Evolutionary conservation across 305 asterid genomes (phyloP).

Genomic region (Fraxinus dipetala): DNA sequence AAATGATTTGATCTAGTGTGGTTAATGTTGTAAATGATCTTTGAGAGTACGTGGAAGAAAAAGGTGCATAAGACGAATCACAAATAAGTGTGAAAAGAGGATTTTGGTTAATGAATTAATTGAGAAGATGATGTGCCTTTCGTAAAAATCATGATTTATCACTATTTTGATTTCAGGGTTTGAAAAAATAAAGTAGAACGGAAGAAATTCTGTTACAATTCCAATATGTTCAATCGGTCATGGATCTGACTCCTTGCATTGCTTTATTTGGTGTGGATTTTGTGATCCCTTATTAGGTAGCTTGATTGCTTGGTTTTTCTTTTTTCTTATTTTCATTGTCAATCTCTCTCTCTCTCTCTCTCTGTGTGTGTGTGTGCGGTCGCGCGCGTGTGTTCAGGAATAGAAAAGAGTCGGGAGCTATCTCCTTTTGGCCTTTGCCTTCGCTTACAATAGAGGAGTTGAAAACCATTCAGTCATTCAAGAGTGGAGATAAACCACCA

Average conservation of each 20-base stretch:
- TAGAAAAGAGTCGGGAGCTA: neutral
- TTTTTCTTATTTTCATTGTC: neutral
- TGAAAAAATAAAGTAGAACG: neutral
- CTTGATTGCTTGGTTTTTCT: neutral
- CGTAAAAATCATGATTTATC: neutral
- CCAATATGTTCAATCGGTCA: neutral
- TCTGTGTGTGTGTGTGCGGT: no score
- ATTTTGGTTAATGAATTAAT: neutral
- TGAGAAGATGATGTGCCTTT: neutral
- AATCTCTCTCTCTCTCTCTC: no score
- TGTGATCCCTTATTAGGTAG: no score
- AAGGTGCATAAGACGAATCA: neutral
- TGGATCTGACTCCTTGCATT: neutral
- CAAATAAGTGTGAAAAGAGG: neutral
- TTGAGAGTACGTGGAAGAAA: neutral
- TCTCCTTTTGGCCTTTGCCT: neutral
- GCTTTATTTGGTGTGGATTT: neutral
- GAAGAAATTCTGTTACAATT: neutral
- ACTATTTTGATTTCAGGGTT: neutral
- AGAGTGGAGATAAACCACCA: neutral
- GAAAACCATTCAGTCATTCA: neutral
- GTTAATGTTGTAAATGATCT: neutral
- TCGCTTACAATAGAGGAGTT: neutral
- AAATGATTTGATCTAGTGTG: neutral
- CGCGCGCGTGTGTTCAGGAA: neutral